These are phyloP conservation scores for Corymbia citriodora DNA, from an alignment of 441 rosid species.

Conservation along the genomic window DNA sequence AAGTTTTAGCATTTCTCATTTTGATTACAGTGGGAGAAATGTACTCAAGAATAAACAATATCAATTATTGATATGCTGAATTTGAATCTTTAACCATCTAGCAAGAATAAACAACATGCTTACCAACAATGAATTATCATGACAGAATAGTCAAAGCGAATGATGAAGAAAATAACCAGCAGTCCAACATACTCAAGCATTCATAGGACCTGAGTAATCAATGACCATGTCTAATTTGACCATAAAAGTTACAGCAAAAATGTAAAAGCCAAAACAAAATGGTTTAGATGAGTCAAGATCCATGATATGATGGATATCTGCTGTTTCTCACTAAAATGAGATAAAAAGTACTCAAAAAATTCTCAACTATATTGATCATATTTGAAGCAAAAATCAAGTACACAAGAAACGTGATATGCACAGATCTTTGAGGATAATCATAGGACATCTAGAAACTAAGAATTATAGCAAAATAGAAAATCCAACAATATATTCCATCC, in stretches of 20 bases:
- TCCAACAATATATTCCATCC: background rate
- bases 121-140: background rate
- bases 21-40: background rate
- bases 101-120: background rate
- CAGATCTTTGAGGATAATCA: background rate
- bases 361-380: background rate
- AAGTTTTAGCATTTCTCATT: constrained; percentile 1
- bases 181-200: background rate
- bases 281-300: background rate
- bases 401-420: background rate
- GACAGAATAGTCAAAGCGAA: background rate
- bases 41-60: background rate
- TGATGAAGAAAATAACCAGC: background rate
- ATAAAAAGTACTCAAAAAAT: background rate
- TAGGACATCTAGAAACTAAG: background rate
- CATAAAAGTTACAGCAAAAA: background rate
- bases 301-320: background rate
- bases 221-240: background rate
- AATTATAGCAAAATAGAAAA: background rate
- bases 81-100: background rate
- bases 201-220: background rate
- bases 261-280: background rate
- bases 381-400: background rate
- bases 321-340: background rate
- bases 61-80: background rate